Conservation (phyloP, 129 eudicot species). For the Gnaphalium uliginosum region DNA sequence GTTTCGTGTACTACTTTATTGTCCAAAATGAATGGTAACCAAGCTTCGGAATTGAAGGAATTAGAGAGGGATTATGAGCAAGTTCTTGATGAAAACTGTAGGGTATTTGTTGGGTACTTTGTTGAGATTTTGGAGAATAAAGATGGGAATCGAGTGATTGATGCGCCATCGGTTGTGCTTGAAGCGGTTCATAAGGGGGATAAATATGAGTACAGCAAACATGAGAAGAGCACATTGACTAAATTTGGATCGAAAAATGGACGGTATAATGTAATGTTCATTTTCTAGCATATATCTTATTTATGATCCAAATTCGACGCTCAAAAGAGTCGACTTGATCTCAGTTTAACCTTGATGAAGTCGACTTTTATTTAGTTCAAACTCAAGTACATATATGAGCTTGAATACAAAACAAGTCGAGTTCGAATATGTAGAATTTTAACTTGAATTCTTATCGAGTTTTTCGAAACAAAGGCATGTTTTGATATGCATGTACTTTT, state of each 20-base stretch:
- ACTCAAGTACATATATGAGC: background rate
- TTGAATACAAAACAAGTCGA: background rate
- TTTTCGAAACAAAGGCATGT: background rate
- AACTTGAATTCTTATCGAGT: background rate
- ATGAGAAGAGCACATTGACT: constrained; percentile 33
- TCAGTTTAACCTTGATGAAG: background rate
- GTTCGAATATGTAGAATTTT: background rate
- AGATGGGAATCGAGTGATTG: constrained; percentile 39
- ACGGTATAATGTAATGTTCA: constrained; percentile 87
- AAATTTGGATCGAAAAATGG: constrained; percentile 54
- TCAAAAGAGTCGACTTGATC: background rate
- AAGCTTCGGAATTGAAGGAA: constrained; percentile 60
- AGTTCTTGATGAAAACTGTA: constrained; percentile 69
- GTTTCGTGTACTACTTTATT: constrained; percentile 47
- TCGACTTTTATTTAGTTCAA: constrained; percentile 1
- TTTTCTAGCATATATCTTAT: constrained; percentile 19
- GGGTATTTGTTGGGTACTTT: constrained; percentile 60
- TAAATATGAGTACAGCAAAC: constrained; percentile 20
- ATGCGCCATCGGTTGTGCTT: constrained; percentile 53
- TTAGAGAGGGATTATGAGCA: constrained; percentile 70
- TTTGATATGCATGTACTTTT: background rate
- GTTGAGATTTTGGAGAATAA: constrained; percentile 46
- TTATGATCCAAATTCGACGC: background rate
- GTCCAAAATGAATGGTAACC: constrained; percentile 61
- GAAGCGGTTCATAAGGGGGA: constrained; percentile 28